A percentile compares a stretch with the other conserved stretches of the same genome.
Evolutionary conservation across 1,284 basidiomycete genomes (phyloP).

Genomic region (Bothia castanella): DNA sequence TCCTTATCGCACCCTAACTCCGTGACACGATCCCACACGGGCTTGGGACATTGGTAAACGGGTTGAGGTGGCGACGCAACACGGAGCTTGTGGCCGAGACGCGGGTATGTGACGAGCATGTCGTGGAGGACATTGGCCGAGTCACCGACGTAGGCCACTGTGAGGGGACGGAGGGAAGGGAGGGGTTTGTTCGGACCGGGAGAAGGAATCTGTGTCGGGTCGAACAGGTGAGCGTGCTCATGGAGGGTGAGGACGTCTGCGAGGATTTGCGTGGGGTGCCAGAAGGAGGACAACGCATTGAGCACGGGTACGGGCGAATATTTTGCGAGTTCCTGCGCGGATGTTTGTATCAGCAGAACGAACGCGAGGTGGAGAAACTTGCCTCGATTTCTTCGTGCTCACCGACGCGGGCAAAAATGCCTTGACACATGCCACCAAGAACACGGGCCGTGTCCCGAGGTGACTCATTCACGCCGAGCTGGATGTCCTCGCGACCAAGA

Average conservation of each 20-base stretch:
- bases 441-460: conserved; percentile 84
- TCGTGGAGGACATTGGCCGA: conserved; percentile 96
- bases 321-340: conserved; percentile 73
- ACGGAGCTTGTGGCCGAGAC: conserved; percentile 84
- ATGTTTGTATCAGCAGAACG: neutral
- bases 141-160: conserved; percentile 93
- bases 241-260: conserved; percentile 91
- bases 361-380: conserved; percentile 20
- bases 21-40: conserved; percentile 78
- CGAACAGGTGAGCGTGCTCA: conserved; percentile 64
- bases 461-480: conserved; percentile 94
- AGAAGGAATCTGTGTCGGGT: conserved; percentile 16
- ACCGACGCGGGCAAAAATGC: conserved; percentile 95
- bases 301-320: conserved; percentile 91
- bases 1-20: conserved; percentile 65
- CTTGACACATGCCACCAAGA: conserved; percentile 92
- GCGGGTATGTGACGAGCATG: conserved; percentile 92
- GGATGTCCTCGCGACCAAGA: conserved; percentile 89
- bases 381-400: conserved; percentile 92
- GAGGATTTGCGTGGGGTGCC: conserved; percentile 95
- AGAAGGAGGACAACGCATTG: conserved; percentile 92
- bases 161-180: conserved; percentile 60
- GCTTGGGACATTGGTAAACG: conserved; percentile 71
- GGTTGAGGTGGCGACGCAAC: conserved; percentile 71
- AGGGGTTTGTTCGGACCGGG: conserved; percentile 26